phyloP scores from a whole-genome alignment of 192 early-diverging fungal species.

The Anaeromyces robustus region DNA sequence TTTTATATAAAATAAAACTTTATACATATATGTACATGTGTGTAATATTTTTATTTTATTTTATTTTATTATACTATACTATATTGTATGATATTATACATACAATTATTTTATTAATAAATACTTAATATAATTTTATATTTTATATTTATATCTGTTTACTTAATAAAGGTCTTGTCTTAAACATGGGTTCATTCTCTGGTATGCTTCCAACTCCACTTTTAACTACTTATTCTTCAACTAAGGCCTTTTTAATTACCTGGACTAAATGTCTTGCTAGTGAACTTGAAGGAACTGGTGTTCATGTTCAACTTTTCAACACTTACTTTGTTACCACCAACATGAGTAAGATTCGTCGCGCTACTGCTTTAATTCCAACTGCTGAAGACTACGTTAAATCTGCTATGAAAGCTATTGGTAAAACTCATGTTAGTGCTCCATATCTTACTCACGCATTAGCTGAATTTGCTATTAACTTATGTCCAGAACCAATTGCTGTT shows the following conservation, averaged over 20 bases:
- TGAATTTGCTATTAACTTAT: background rate
- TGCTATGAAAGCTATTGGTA: slow-evolving; percentile 3
- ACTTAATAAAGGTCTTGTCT: slow-evolving; percentile 30
- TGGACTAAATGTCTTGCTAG: slow-evolving; percentile 70
- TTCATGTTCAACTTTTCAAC: slow-evolving; percentile 82
- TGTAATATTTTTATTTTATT: too few relatives aligned
- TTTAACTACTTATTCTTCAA: slow-evolving; percentile 79
- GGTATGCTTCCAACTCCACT: slow-evolving; percentile 69
- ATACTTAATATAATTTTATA: too few relatives aligned
- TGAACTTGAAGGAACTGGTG: slow-evolving; percentile 49
- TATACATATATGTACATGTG: too few relatives aligned
- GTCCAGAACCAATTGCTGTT: background rate
- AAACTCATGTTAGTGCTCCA: background rate
- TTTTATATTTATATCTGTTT: too few relatives aligned
- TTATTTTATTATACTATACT: too few relatives aligned
- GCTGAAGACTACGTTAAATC: slow-evolving; percentile 3
- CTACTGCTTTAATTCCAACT: slow-evolving; percentile 1
- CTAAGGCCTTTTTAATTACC: slow-evolving; percentile 79
- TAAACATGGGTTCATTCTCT: slow-evolving; percentile 86
- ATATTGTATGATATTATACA: too few relatives aligned
- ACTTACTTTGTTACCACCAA: slow-evolving; percentile 90
- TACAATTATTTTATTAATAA: too few relatives aligned
- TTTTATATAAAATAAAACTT: too few relatives aligned
- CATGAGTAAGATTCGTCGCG: slow-evolving; percentile 79
- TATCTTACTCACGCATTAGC: background rate